Evolutionary conservation across 2,329 filamentous ascomycete genomes (phyloP), one percentile per base, ranked within the genome.

Genomic region (Cordyceps javanica): DNA sequence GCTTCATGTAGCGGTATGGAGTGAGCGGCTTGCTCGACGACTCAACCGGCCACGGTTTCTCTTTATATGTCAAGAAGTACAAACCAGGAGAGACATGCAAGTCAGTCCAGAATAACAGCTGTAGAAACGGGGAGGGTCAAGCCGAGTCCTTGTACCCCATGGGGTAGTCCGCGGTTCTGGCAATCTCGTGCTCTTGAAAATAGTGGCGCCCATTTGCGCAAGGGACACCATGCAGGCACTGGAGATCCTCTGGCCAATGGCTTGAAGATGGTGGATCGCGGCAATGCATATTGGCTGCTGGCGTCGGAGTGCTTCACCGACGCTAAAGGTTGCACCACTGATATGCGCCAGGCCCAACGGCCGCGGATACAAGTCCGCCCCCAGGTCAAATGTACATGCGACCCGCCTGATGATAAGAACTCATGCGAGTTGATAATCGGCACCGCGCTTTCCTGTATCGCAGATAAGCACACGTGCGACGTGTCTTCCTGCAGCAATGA

Each of bases 291-390:
- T 9, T 8, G 25, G 21, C 6, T 9, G 34, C 13, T 42, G 38
- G 44, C 38, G 55, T 57, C 55, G 55, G 55, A 57, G 55, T 57
- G 46, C 55, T 45, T 57, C 55, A 25, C 55, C 55, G 55, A 57
- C 55, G 54, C 54, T 56, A 56, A 49, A 34, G n/a, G 21, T n/a
- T 14, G 11, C 10, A 11, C 14, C n/a, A 5, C n/a, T 10, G 38
- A 21, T 41, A 41, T 41, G 8, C n/a, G 51, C 38, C 19, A 5
- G 26, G 14, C 44, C 44, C 39, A 30, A 30, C 25, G 16, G 25
- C 44, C 42, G 26, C 26, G 38, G 36, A 21, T 19, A 55, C 41
- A 42, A 42, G 36, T 23, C 32, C 41, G 28, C 32, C 51, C 19
- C n/a, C n/a, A n/a, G n/a, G n/a, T n/a, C n/a, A n/a, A n/a, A n/a